Base-by-base conservation (phyloP, 2,329 filamentous ascomycete genomes). In the Hysterium pulicare region DNA sequence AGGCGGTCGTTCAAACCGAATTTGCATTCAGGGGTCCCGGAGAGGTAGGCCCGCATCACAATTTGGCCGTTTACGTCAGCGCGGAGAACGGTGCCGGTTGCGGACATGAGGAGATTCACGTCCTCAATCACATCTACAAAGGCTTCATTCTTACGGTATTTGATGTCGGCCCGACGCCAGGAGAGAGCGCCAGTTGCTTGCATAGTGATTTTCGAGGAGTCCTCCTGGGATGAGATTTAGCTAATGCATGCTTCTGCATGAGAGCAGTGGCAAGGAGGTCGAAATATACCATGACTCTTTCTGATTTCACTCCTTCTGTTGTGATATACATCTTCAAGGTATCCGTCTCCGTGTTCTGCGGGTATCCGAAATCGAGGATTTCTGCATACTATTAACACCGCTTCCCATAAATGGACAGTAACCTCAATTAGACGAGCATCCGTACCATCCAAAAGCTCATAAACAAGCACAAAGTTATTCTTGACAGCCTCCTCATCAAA, bases 291-390 rank as follows among this genome's bases (percentile, higher is more conserved):
- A 83, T 85, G 53, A 79, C 83, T 54, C 83, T 76, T 67, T 90
- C 90, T 23, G 90, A 94, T 70, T 96, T 96, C 71, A 98, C 91
- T 45, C 93, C 93, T 73, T 98, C 93, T 26, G 93, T 98, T 33
- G 94, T 98, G 62, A 98, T 98, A 76, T 98, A 98, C 91, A 97
- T 97, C 72, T 98, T 98, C 58, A 98, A 76, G 13, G 93, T 97
- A 68, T 98, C 93, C 41, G 91, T 95, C 72, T 98, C 93, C 49
- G 93, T 98, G 68, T 97, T 97, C 68, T 98, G 93, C 24, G 93
- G 93, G 67, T 98, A 98, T 49, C 93, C 93, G 70, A 98, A 98
- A 71, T 98, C 93, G 66, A 98, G 83, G 62, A 98, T 96, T 73
- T 98, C 93, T 93, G 56, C 16, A 20, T 2, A 4, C 11, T 4